Evolutionary conservation across 257 asterid species (phyloP).

Genomic region (Ophiorrhiza pumila): DNA sequence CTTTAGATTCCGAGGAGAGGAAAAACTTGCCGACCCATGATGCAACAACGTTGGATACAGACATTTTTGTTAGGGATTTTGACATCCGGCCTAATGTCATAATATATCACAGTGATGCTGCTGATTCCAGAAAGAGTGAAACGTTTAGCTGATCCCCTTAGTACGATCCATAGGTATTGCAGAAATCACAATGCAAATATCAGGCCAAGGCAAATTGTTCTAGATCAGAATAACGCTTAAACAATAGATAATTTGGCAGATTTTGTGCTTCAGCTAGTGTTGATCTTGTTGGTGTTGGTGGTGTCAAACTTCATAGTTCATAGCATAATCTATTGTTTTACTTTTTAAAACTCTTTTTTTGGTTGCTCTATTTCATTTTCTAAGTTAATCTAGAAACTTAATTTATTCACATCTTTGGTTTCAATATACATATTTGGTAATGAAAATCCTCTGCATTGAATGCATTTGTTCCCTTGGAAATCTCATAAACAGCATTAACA

Average conservation of each 20-base stretch:
- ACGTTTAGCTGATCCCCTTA: not conserved
- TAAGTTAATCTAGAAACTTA: too few relatives aligned
- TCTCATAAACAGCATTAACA: too few relatives aligned
- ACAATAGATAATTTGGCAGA: not conserved
- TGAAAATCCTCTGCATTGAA: too few relatives aligned
- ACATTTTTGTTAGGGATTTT: constrained; percentile 39
- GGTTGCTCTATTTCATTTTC: not conserved
- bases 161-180: not conserved
- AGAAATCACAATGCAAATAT: not conserved
- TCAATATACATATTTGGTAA: too few relatives aligned
- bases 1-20: constrained; percentile 5
- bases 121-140: constrained; percentile 15
- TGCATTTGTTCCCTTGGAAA: not conserved
- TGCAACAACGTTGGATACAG: not conserved
- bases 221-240: constrained; percentile 1
- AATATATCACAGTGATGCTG: constrained; percentile 45
- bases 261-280: constrained; percentile 3
- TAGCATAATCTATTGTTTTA: not conserved
- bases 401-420: too few relatives aligned
- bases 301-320: not conserved
- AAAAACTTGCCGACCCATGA: not conserved
- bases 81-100: constrained; percentile 47
- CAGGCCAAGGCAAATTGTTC: not conserved
- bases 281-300: not conserved
- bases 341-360: too few relatives aligned